Evolutionary conservation across 345 rosid genomes (phyloP), one percentile per base, ranked within the genome.

Genomic region (Citrus australasica): DNA sequence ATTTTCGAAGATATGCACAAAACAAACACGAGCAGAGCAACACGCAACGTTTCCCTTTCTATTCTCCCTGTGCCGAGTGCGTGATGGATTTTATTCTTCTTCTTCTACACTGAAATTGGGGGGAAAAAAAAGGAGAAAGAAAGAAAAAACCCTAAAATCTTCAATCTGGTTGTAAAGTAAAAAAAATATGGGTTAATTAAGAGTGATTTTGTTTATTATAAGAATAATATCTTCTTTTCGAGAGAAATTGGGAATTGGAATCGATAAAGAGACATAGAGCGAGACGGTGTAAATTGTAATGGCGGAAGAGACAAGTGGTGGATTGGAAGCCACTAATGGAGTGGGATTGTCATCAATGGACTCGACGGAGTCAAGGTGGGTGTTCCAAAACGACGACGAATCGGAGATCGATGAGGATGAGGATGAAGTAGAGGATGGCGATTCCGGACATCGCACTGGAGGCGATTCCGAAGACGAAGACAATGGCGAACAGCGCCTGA

Each of bases 351-450:
- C 81, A 21, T 96, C 98, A 25, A 82, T 91, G 85, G 98, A 93
- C 85, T 94, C 97, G 16, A 51, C 82, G 56, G 99, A 92, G 82
- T 96, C 98, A 68, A 92, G 98, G 8, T 96, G 99, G 99, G 98
- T 96, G 60, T 92, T 88, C 79, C 97, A 89, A 76, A 93, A 92
- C 73, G 98, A 92, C 55, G 98, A 95, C 22, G 97, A 89, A 62
- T 92, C 94, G 60, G 89, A 88, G 76, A 88, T 88, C 74, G 92
- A 84, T 48, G 89, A 83, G 55, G 97, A 84, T 4, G 88, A 83
- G 0, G 84, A 85, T 16, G 84, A 83, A 11, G 85, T 77, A 2
- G 81, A 83, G 17, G 83, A 84, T 11, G 87, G 77, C 1, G 82
- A 76, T 38, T 80, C 73, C 13, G 76, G 25, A 8, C 72, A 66